Conservation (phyloP, 306 rosid species). For the Pterocarpus macrocarpus region DNA sequence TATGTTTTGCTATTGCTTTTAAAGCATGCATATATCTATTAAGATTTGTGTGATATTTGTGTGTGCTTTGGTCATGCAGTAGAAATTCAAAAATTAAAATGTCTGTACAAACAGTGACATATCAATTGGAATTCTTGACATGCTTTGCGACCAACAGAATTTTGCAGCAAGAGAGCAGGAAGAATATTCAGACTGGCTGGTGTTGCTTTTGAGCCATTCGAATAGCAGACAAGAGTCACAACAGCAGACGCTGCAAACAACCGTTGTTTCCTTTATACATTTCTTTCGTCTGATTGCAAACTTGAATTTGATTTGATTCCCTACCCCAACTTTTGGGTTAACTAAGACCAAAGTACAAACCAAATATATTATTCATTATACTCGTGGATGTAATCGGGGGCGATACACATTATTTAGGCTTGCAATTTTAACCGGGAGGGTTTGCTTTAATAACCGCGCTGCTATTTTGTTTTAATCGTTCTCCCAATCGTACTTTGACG, state of each 20-base stretch:
- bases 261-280: constrained; percentile 5
- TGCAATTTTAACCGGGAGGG: no score
- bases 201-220: background rate
- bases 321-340: constrained; percentile 1
- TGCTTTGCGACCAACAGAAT: background rate
- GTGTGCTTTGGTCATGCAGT: background rate
- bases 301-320: constrained; percentile 17
- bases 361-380: background rate
- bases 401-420: no score
- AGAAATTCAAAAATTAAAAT: background rate
- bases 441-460: no score
- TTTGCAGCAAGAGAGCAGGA: constrained; percentile 14
- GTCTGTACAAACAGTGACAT: background rate
- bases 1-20: no score
- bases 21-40: no score
- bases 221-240: background rate
- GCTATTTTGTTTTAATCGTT: background rate
- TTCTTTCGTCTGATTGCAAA: constrained; percentile 5
- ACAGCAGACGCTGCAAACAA: background rate
- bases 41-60: no score
- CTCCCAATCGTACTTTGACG: no score
- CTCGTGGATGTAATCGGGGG: no score
- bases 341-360: background rate
- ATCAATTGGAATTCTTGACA: background rate
- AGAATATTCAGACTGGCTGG: constrained; percentile 16